These are phyloP conservation scores for Aspergillus sp. DNA, from an alignment of 2,329 filamentous ascomycete genomes.

Conservation along the genomic window DNA sequence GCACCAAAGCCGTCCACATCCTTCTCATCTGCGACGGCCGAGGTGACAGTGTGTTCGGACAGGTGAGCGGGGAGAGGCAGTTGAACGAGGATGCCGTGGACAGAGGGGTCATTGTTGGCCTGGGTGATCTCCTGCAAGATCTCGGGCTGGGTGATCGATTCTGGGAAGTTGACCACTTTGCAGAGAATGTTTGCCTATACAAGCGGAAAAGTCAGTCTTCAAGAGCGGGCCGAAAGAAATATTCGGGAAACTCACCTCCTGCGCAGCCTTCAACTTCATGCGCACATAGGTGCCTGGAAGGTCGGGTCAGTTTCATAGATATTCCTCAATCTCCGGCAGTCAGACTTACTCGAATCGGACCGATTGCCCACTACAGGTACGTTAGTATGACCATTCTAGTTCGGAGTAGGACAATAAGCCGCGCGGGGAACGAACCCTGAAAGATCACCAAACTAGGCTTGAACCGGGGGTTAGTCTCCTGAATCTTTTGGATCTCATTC, in stretches of 20 bases:
- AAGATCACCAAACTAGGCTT: slow-evolving; percentile 90
- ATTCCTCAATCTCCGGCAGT: neutral
- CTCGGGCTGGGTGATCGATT: slow-evolving; percentile 77
- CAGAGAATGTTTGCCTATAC: slow-evolving; percentile 83
- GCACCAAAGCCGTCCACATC: slow-evolving; percentile 97
- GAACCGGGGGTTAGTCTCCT: slow-evolving; percentile 81
- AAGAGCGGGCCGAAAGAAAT: neutral
- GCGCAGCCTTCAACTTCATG: slow-evolving; percentile 97
- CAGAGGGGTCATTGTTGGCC: slow-evolving; percentile 79
- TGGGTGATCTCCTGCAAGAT: slow-evolving; percentile 76
- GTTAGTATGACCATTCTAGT: slow-evolving; percentile 6
- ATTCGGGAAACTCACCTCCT: slow-evolving; percentile 63
- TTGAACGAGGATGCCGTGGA: slow-evolving; percentile 94
- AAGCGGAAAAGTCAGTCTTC: slow-evolving; percentile 1
- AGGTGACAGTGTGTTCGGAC: slow-evolving; percentile 86
- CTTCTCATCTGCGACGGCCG: slow-evolving; percentile 86
- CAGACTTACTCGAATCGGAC: slow-evolving; percentile 76
- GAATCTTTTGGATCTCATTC: slow-evolving; percentile 74
- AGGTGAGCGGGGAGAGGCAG: slow-evolving; percentile 85
- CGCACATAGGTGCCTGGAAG: slow-evolving; percentile 87
- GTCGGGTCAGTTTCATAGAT: slow-evolving; percentile 20
- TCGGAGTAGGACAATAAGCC: neutral
- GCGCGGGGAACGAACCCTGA: slow-evolving; percentile 62
- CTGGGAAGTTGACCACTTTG: slow-evolving; percentile 78
- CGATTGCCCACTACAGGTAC: slow-evolving; percentile 72